Percentiles rank a stretch among this genome's conserved stretches.
Evolutionary conservation across 2,329 filamentous ascomycete species (phyloP).

Genomic region (Aureobasidium sp.): DNA sequence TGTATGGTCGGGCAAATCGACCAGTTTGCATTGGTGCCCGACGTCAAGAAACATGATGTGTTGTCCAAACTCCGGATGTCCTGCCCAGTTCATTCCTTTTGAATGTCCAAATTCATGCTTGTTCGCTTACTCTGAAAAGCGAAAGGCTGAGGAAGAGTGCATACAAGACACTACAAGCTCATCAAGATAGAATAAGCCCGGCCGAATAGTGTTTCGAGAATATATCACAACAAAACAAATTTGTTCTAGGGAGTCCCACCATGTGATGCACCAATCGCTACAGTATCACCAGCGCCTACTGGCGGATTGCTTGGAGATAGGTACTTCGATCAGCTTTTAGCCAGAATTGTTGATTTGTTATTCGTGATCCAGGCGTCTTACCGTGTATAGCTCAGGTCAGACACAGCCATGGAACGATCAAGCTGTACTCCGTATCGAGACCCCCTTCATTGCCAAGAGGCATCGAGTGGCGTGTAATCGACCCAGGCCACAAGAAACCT

Average conservation of each 20-base stretch:
- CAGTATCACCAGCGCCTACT: neutral
- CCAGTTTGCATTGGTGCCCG: neutral
- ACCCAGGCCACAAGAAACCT: neutral
- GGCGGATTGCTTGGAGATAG: neutral
- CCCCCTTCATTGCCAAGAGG: neutral
- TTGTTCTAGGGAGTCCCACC: neutral
- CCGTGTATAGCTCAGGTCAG: neutral
- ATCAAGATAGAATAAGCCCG: neutral
- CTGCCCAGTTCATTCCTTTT: slow-evolving; percentile 27
- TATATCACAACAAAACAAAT: neutral
- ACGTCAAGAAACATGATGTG: neutral
- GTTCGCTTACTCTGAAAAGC: neutral
- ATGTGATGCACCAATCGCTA: neutral
- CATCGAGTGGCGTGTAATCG: neutral
- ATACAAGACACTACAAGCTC: neutral
- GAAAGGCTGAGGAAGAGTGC: neutral
- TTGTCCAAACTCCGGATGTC: neutral
- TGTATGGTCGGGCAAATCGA: neutral
- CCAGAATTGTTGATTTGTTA: neutral
- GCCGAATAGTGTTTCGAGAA: neutral
- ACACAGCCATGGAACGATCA: neutral
- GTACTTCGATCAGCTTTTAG: neutral
- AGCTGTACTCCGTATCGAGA: neutral
- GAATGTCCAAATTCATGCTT: neutral
- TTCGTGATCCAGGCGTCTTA: neutral